Base-by-base conservation (phyloP, 768 basidiomycete species). In the Tricholomella constricta region DNA sequence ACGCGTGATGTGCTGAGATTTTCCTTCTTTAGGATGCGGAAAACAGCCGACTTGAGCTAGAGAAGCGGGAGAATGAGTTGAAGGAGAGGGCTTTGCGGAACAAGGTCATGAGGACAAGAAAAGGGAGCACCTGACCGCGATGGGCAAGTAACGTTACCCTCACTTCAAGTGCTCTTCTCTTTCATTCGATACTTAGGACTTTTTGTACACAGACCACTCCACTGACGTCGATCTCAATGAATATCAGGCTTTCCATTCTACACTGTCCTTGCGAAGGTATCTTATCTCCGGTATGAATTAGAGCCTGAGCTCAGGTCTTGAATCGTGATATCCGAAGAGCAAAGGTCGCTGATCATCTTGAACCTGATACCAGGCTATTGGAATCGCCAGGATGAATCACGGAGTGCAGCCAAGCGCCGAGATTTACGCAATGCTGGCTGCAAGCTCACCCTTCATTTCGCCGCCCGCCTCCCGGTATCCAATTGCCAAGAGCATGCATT, bases 41-140 rank as follows among this genome's bases (percentile, higher is more conserved):
- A 29, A 38, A 45, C 10, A 51, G 51, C 22, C 72, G 62, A 48
- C 62, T 63, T 20, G 89, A 89, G 31, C 72, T 93, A 40, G 82
- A 83, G 60, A 81, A 74, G 58, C 70, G 86, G 52, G 91, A 93
- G 64, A 91, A 80, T 57, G 91, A 93, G 63, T 65, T 92, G 54
- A 92, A 91, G 65, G 91, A 93, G 61, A 82, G 74, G 65, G 89
- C 90, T 12, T 67, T 93, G 65, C 80, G 91, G 62, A 91, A 92
- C 63, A 93, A 93, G 65, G 91, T 93, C 48, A 70, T 80, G 64
- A 77, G 86, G 64, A 88, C 86, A 26, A 75, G 89, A 58, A 89
- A 87, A 65, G 72, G 63, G 31, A 69, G 59, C 44, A 61, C 40
- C 48, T 55, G 61, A 48, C 17, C 20, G 31, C 32, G 37, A 55